Evolutionary conservation across 306 rosid genomes (phyloP).

Genomic region (Dalbergia cochinchinensis): DNA sequence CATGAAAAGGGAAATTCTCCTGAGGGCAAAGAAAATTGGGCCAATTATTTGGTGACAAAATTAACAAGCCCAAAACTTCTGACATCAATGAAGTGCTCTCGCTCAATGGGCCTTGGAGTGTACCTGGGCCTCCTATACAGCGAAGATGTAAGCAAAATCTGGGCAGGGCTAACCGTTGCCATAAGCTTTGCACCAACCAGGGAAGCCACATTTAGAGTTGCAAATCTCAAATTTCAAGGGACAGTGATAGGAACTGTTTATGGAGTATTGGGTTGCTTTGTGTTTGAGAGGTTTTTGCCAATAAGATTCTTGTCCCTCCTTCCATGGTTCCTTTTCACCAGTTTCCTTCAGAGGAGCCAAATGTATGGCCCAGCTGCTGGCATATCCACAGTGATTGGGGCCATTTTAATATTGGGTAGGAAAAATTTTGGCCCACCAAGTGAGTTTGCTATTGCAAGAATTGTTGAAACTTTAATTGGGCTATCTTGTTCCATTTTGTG

Average conservation of each 20-base stretch:
- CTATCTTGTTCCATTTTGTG: conserved; percentile 50
- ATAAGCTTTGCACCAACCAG: conserved; percentile 53
- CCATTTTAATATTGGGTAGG: conserved; percentile 62
- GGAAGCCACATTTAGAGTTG: conserved; percentile 62
- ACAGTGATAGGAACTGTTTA: conserved; percentile 66
- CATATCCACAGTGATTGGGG: conserved; percentile 64
- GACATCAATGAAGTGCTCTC: conserved; percentile 54
- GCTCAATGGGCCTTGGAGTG: conserved; percentile 66
- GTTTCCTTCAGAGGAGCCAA: conserved; percentile 59
- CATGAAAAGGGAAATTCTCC: conserved; percentile 6
- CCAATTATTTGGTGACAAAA: background rate
- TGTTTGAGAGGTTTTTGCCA: conserved; percentile 52
- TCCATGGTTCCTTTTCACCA: conserved; percentile 72
- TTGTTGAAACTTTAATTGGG: conserved; percentile 65
- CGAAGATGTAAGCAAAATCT: no score
- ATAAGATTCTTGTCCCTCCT: conserved; percentile 61
- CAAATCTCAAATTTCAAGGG: conserved; percentile 72
- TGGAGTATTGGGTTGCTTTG: conserved; percentile 66
- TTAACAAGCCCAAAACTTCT: conserved; percentile 42
- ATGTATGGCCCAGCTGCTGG: conserved; percentile 72
- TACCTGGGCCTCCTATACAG: conserved; percentile 60
- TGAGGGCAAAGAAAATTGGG: conserved; percentile 22
- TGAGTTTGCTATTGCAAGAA: conserved; percentile 63
- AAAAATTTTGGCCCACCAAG: conserved; percentile 63
- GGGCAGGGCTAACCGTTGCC: conserved; percentile 72